Evolutionary conservation across 2,329 filamentous ascomycete genomes (phyloP).

Genomic region (Colletotrichum destructivum): DNA sequence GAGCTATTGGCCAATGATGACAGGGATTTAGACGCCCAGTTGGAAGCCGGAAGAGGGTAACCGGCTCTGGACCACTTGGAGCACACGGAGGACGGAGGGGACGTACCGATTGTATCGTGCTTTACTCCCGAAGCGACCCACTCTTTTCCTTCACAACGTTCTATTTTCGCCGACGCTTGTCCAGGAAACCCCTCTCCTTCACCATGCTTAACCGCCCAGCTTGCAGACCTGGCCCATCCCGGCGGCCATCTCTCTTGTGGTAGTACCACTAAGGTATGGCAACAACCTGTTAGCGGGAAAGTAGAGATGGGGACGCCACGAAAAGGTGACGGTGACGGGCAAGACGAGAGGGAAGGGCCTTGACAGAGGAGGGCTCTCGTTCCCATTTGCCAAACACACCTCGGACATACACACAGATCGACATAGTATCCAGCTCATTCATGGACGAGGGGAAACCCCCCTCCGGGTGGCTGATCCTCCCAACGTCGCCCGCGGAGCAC

Average conservation of each 20-base stretch:
- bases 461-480: constrained; percentile 35
- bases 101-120: constrained; percentile 34
- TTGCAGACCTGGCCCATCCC: constrained; percentile 39
- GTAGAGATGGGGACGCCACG: constrained; percentile 26
- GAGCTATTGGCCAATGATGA: constrained; percentile 32
- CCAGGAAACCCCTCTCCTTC: constrained; percentile 38
- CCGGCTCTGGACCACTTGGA: constrained; percentile 18
- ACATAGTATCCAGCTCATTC: constrained; percentile 16
- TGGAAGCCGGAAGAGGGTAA: constrained; percentile 18
- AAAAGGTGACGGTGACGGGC: constrained; percentile 21
- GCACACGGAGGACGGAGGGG: constrained; percentile 11
- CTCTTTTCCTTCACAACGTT: constrained; percentile 14
- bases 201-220: constrained; percentile 43
- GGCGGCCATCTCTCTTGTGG: constrained; percentile 34
- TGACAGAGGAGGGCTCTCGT: constrained; percentile 9
- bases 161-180: constrained; percentile 33
- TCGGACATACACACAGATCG: constrained; percentile 18
- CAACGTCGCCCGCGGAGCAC: constrained; percentile 32
- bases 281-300: constrained; percentile 24
- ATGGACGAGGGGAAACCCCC: constrained; percentile 26
- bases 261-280: constrained; percentile 33
- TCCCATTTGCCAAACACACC: constrained; percentile 36
- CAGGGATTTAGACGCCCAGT: constrained; percentile 42
- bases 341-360: constrained; percentile 1
- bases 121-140: constrained; percentile 17